Percentiles rank a stretch among this genome's conserved stretches.
These are phyloP conservation scores for Candida nemodendra DNA, from an alignment of 805 yeast genomes.

Conservation along the genomic window DNA sequence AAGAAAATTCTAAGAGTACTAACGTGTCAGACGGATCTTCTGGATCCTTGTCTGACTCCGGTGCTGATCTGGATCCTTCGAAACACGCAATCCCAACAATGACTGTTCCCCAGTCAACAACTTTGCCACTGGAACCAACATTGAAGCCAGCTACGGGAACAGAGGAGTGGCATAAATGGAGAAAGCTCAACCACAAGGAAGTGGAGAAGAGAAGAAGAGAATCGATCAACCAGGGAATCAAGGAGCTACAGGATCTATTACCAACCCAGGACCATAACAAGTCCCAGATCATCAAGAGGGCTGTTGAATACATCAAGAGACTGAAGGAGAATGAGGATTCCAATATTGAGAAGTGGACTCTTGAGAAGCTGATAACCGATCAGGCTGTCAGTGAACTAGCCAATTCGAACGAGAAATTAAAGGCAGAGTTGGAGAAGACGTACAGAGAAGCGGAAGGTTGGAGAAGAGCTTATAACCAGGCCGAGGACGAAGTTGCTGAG, in stretches of 20 bases:
- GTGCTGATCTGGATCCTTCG: not conserved
- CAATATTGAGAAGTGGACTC: conserved; percentile 91
- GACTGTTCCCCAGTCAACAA: conserved; percentile 23
- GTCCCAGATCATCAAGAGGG: conserved; percentile 83
- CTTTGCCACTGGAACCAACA: conserved; percentile 16
- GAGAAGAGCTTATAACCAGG: conserved; percentile 47
- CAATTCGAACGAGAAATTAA: conserved; percentile 82
- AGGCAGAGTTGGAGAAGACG: conserved; percentile 84
- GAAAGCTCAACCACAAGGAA: conserved; percentile 91
- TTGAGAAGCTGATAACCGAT: conserved; percentile 87
- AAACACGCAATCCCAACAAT: conserved; percentile 16
- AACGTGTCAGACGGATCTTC: not conserved
- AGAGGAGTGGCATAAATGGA: conserved; percentile 78
- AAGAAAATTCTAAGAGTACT: not conserved
- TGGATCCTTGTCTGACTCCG: not conserved
- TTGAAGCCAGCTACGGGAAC: conserved; percentile 67
- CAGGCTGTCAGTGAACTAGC: conserved; percentile 86
- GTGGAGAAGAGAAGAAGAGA: conserved; percentile 93
- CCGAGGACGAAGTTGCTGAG: conserved; percentile 15
- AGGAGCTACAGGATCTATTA: conserved; percentile 69
- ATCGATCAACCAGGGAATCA: conserved; percentile 82
- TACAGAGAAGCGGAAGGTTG: conserved; percentile 88
- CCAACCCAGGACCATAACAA: conserved; percentile 87
- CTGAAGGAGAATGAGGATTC: conserved; percentile 87
- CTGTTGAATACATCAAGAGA: conserved; percentile 86